phyloP scores from a whole-genome alignment of 768 basidiomycete species.

The Russula emetica region DNA sequence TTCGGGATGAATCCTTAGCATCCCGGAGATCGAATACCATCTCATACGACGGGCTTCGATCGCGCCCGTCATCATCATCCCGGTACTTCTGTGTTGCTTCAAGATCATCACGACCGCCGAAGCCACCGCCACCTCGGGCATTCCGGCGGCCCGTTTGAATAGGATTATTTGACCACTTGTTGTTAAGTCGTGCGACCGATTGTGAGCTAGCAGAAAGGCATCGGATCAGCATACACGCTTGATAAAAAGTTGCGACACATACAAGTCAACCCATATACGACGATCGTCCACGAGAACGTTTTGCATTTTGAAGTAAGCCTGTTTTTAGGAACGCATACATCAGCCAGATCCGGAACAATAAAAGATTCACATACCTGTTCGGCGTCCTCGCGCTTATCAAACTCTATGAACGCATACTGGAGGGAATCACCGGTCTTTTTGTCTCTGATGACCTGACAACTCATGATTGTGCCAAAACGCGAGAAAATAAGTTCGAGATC shows the following conservation, averaged over 20 bases:
- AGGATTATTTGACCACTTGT: constrained; percentile 74
- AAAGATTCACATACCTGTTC: constrained; percentile 63
- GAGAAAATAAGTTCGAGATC: constrained; percentile 97
- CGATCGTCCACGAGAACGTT: constrained; percentile 97
- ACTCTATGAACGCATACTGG: constrained; percentile 99
- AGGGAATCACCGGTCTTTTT: constrained; percentile 94
- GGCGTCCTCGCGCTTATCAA: constrained; percentile 88
- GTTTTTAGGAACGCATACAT: neutral
- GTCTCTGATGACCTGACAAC: constrained; percentile 95
- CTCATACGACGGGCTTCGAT: constrained; percentile 48
- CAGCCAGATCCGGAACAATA: neutral
- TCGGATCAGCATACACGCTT: constrained; percentile 25
- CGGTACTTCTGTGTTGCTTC: constrained; percentile 70
- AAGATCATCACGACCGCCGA: constrained; percentile 70
- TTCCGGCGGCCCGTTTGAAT: constrained; percentile 37
- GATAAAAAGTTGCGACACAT: constrained; percentile 33
- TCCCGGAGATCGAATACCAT: constrained; percentile 81
- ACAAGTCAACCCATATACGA: constrained; percentile 99
- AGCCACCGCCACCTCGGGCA: constrained; percentile 40
- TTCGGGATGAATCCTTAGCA: constrained; percentile 16
- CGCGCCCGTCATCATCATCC: constrained; percentile 39
- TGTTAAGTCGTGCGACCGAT: constrained; percentile 87
- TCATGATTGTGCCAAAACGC: constrained; percentile 91
- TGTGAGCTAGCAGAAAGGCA: constrained; percentile 58
- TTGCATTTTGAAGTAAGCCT: constrained; percentile 99